These are phyloP conservation scores for Cytidiella melzeri DNA, from an alignment of 768 basidiomycete genomes.

Conservation along the genomic window DNA sequence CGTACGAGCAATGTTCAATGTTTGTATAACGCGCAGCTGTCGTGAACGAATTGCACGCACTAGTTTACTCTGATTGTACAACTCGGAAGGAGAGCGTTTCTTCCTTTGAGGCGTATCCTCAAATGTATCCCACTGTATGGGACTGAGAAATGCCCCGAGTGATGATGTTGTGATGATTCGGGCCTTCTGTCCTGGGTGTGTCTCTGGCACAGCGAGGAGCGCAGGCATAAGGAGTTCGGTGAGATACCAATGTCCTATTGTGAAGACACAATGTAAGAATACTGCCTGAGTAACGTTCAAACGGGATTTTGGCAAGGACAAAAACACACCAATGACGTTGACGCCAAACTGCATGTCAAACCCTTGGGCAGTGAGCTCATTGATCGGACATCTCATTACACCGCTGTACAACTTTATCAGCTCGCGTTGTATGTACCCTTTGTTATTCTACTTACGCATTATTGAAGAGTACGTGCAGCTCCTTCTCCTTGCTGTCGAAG, in stretches of 20 bases:
- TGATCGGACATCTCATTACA: slow-evolving; percentile 38
- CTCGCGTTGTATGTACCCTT: not conserved
- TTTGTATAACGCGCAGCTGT: too few relatives aligned
- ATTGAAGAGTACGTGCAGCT: slow-evolving; percentile 46
- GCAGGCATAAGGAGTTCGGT: slow-evolving; percentile 45
- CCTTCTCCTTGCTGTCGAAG: slow-evolving; percentile 33
- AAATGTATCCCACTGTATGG: slow-evolving; percentile 34
- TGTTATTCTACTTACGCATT: slow-evolving; percentile 36
- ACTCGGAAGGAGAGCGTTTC: slow-evolving; percentile 5
- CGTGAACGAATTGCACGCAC: too few relatives aligned
- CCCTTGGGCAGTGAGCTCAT: slow-evolving; percentile 38
- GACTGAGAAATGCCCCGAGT: slow-evolving; percentile 24
- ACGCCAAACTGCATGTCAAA: slow-evolving; percentile 52
- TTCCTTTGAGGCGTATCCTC: slow-evolving; percentile 19
- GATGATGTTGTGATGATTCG: slow-evolving; percentile 44
- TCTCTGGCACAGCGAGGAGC: slow-evolving; percentile 32
- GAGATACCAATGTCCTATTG: slow-evolving; percentile 52
- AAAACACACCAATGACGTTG: slow-evolving; percentile 43
- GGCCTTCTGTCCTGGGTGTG: slow-evolving; percentile 32
- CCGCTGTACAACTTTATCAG: slow-evolving; percentile 30
- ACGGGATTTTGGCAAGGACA: not conserved
- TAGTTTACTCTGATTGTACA: slow-evolving; percentile 36
- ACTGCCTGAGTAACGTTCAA: not conserved
- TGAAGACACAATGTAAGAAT: not conserved
- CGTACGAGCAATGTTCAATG: too few relatives aligned